These are phyloP conservation scores for Orobanche coerulescens DNA, from an alignment of 257 asterid species.

Conservation along the genomic window DNA sequence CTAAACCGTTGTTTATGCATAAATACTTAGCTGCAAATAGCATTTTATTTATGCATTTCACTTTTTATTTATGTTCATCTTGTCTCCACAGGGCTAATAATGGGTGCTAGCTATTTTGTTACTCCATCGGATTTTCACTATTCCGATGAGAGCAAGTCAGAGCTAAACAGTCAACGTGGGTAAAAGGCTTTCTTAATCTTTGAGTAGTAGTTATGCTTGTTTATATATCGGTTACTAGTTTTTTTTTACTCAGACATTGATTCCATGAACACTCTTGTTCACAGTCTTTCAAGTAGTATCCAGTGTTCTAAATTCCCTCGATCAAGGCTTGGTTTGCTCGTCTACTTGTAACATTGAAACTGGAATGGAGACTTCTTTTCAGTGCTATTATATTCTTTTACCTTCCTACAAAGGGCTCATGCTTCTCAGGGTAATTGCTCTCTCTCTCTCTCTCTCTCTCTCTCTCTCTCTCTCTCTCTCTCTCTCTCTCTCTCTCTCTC, in stretches of 20 bases:
- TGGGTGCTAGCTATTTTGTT: conserved; percentile 56
- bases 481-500: no score
- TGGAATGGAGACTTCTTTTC: conserved; percentile 53
- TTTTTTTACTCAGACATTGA: conserved; percentile 9
- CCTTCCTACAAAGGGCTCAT: conserved; percentile 81
- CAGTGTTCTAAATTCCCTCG: conserved; percentile 59
- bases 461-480: no score
- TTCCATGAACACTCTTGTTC: conserved; percentile 19
- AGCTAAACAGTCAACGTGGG: conserved; percentile 51
- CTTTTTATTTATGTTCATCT: conserved; percentile 4
- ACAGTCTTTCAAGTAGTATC: conserved; percentile 79
- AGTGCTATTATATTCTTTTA: conserved; percentile 71
- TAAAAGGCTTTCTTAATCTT: conserved; percentile 20
- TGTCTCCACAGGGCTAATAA: conserved; percentile 52
- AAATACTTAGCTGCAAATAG: conserved; percentile 16
- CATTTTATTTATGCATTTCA: conserved; percentile 8
- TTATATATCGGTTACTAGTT: not conserved
- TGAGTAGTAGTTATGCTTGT: conserved; percentile 14
- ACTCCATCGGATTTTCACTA: conserved; percentile 45
- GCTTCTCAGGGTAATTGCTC: conserved; percentile 74
- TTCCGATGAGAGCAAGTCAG: conserved; percentile 47
- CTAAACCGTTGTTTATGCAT: conserved; percentile 3
- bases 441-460: not conserved
- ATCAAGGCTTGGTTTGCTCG: conserved; percentile 87
- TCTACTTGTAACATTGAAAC: conserved; percentile 70